phyloP scores from a whole-genome alignment of 306 rosid species.

The Urtica urens region DNA sequence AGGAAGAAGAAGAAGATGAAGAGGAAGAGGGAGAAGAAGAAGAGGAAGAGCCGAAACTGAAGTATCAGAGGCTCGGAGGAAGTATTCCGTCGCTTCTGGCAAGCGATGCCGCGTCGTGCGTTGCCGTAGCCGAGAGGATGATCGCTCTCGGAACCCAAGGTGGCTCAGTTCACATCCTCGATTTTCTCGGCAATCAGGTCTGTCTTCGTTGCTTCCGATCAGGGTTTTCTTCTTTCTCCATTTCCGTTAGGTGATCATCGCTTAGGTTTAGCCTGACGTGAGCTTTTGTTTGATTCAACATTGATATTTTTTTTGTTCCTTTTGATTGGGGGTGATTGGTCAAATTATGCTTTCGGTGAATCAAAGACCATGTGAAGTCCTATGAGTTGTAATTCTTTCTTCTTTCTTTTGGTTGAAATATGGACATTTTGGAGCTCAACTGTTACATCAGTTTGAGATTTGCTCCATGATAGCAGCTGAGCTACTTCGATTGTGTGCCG shows the following conservation, averaged over 20 bases:
- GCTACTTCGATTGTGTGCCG: too few relatives aligned
- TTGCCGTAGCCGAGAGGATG: conserved; percentile 92
- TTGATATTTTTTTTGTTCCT: too few relatives aligned
- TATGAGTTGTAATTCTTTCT: too few relatives aligned
- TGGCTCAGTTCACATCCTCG: conserved; percentile 81
- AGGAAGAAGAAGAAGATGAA: conserved; percentile 28
- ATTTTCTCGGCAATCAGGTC: conserved; percentile 98
- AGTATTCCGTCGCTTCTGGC: conserved; percentile 73
- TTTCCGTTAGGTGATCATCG: background rate
- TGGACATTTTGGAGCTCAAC: too few relatives aligned
- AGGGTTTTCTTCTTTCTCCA: background rate
- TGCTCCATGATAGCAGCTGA: too few relatives aligned
- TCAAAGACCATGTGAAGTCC: too few relatives aligned
- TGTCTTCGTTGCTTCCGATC: background rate
- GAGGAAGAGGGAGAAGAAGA: conserved; percentile 32
- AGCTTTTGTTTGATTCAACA: background rate
- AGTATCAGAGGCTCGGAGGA: conserved; percentile 98
- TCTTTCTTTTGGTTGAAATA: too few relatives aligned
- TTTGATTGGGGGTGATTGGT: too few relatives aligned
- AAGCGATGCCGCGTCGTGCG: conserved; percentile 76
- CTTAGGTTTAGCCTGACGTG: background rate
- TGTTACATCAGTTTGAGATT: too few relatives aligned
- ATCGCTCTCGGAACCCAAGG: conserved; percentile 85
- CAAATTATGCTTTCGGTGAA: too few relatives aligned
- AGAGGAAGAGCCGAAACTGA: conserved; percentile 90